Evolutionary conservation across 768 basidiomycete genomes (phyloP), one percentile per base, ranked within the genome.

Genomic region (Leccinum subgranulosum): DNA sequence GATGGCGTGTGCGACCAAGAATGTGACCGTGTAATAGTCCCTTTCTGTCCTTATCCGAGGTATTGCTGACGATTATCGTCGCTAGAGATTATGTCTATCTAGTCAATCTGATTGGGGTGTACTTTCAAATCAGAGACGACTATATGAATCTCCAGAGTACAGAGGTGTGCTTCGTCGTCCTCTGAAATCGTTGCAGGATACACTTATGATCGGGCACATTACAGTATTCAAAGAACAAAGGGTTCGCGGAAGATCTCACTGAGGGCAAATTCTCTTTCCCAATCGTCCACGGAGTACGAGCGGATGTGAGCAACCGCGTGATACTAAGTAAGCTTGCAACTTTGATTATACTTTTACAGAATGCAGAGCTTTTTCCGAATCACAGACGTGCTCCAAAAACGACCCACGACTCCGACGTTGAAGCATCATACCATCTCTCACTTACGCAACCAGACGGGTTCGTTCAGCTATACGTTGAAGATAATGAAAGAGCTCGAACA

Each of bases 41-140:
- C 27, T 4, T 51, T 12, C 8, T 17, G 17, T 39, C 36, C 45
- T 28, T 19, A n/a, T 39, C 2, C 23, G 4, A 33, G 6, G 28
- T 14, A 27, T 47, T 34, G 3, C 28, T 25, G 2, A 52, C 33
- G 1, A 29, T 25, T 0, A 19, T 45, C 23, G 7, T 29, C 33
- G 2, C 39, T 58, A 97, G 92, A 10, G 86, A 98, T 71, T 97
- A 92, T 62, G 85, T 96, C 2, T 93, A 94, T 0, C 80, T 98
- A 2, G 91, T 96, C 60, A 97, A 97, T 70, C 82, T 97, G 10
- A 89, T 98, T 59, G 93, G 95, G 3, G 84, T 97, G n/a, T 90
- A 86, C 66, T 97, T 94, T 72, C 96, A 98, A 70, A 95, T 98
- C 63, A 77, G 94, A n/a, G 96, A 98, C 64, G 96, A 98, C 70